These are phyloP conservation scores for Talaromyces liani DNA, from an alignment of 495 filamentous ascomycete genomes.

Conservation along the genomic window DNA sequence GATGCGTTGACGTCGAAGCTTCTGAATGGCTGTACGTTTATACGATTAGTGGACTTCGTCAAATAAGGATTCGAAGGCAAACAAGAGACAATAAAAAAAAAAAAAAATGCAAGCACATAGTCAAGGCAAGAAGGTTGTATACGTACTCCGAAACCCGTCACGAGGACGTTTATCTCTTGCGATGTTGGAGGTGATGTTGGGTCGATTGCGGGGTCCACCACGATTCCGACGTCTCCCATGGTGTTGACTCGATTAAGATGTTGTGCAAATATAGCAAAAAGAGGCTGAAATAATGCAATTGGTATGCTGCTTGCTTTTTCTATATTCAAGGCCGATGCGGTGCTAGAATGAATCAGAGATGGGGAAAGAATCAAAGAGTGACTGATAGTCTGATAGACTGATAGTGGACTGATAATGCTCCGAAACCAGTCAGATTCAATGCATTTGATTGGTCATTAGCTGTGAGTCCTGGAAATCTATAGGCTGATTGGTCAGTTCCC, in stretches of 20 bases:
- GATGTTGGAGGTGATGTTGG: conserved; percentile 12
- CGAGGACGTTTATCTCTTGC: conserved; percentile 54
- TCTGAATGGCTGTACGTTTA: conserved; percentile 53
- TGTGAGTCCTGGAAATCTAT: too few relatives aligned
- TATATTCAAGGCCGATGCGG: background rate
- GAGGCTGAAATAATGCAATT: background rate
- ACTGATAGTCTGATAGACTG: background rate
- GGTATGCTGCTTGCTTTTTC: background rate
- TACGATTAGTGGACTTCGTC: background rate
- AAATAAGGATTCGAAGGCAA: background rate
- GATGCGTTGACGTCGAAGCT: conserved; percentile 62
- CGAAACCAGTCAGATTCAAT: background rate
- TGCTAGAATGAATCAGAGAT: background rate
- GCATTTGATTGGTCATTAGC: background rate
- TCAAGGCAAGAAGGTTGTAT: conserved; percentile 11
- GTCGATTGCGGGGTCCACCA: conserved; percentile 12
- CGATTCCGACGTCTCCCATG: conserved; percentile 36
- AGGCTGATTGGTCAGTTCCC: background rate
- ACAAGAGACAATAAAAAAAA: background rate
- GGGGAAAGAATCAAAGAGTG: background rate
- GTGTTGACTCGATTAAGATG: background rate
- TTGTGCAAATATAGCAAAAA: conserved; percentile 1
- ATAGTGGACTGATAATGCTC: background rate
- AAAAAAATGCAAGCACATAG: conserved; percentile 7
- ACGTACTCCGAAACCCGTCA: conserved; percentile 69